A percentile compares a stretch with the other conserved stretches of the same genome.
These are phyloP conservation scores for Leccinum pellstonianum DNA, from an alignment of 768 basidiomycete genomes.

Conservation along the genomic window DNA sequence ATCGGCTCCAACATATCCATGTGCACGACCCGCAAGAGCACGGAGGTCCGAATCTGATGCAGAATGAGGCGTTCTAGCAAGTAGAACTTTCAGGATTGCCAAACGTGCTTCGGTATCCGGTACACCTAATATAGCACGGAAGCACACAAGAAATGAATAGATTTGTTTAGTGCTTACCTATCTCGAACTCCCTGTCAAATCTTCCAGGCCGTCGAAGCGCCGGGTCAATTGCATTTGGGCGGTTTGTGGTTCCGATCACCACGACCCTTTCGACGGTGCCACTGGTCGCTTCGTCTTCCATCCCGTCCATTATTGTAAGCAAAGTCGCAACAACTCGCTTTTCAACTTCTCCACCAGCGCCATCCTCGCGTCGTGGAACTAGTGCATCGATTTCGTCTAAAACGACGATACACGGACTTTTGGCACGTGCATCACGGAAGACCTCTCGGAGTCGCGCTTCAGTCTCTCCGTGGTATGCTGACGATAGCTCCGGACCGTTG, in stretches of 20 bases:
- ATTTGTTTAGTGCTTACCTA: constrained; percentile 51
- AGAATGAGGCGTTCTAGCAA: constrained; percentile 75
- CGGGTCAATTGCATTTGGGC: constrained; percentile 94
- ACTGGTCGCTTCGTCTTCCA: constrained; percentile 49
- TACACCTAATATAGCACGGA: constrained; percentile 53
- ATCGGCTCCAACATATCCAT: constrained; percentile 98
- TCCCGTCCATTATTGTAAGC: constrained; percentile 92
- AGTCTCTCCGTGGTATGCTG: constrained; percentile 96
- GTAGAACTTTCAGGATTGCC: constrained; percentile 83
- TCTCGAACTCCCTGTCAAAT: constrained; percentile 95
- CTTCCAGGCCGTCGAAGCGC: constrained; percentile 86
- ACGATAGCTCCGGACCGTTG: constrained; percentile 93
- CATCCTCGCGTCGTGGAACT: constrained; percentile 86
- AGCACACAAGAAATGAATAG: not conserved
- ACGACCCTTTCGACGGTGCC: constrained; percentile 63
- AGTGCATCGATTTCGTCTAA: constrained; percentile 96
- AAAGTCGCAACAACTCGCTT: constrained; percentile 94
- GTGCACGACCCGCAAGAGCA: constrained; percentile 71
- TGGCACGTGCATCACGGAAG: constrained; percentile 77
- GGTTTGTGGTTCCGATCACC: constrained; percentile 94
- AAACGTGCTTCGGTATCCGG: constrained; percentile 84
- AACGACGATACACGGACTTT: constrained; percentile 90
- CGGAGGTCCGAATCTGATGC: constrained; percentile 61
- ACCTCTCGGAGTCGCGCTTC: constrained; percentile 88
- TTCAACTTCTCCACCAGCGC: constrained; percentile 92